These are phyloP conservation scores for Candida sp. DNA, from an alignment of 1,139 yeast genomes.

Conservation along the genomic window DNA sequence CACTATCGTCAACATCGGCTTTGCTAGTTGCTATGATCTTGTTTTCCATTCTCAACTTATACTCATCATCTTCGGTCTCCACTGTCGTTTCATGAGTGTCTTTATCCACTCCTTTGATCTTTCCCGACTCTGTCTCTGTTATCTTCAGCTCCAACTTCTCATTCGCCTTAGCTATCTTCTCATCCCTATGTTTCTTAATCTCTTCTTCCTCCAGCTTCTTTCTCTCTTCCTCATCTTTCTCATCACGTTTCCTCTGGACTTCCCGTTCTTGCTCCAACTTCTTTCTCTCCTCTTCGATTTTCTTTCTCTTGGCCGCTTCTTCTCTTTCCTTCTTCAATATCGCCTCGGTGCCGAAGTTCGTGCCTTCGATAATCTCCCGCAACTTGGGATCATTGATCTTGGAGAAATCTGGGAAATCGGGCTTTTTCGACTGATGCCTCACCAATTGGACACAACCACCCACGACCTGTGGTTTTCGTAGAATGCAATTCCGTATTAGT, in stretches of 20 bases:
- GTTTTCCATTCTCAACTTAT: constrained; percentile 12
- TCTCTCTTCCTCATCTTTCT: constrained; percentile 8
- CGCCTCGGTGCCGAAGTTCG: constrained; percentile 24
- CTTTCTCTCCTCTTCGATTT: constrained; percentile 12
- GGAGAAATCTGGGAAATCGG: constrained; percentile 9
- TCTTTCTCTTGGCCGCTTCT: constrained; percentile 7
- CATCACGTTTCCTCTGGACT: constrained; percentile 8
- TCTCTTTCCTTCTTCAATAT: constrained; percentile 12
- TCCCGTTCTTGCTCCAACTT: constrained; percentile 12
- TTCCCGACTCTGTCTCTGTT: constrained; percentile 8
- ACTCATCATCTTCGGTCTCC: constrained; percentile 4
- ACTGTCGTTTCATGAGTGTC: constrained; percentile 7
- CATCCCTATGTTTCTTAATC: neutral
- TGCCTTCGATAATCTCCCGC: constrained; percentile 22
- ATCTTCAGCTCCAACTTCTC: constrained; percentile 6
- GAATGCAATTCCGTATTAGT: constrained; percentile 1
- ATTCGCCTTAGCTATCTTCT: constrained; percentile 6
- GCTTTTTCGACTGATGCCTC: constrained; percentile 13
- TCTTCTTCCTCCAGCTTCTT: neutral
- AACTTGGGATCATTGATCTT: constrained; percentile 15
- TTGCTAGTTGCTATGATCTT: constrained; percentile 15
- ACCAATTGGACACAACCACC: neutral
- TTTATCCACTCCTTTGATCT: constrained; percentile 9
- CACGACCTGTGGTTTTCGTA: neutral
- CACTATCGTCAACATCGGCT: constrained; percentile 10